These are phyloP conservation scores for Suillus spraguei DNA, from an alignment of 768 basidiomycete species.

Conservation along the genomic window DNA sequence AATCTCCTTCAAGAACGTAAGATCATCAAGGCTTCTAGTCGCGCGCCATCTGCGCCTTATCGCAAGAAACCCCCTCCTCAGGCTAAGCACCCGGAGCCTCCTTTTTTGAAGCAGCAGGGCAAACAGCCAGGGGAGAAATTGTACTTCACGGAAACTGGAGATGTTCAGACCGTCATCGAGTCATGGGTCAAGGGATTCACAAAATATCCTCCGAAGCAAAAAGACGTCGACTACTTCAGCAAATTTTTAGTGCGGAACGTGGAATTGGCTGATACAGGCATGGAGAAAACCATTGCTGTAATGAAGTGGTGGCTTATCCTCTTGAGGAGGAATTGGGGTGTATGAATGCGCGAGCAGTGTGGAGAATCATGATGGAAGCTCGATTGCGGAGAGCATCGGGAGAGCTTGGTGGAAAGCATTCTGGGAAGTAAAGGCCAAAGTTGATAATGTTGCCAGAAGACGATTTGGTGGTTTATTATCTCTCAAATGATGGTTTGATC, in stretches of 20 bases:
- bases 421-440: constrained; percentile 61
- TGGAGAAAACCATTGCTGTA: constrained; percentile 70
- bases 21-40: constrained; percentile 47
- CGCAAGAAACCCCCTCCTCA: constrained; percentile 55
- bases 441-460: constrained; percentile 65
- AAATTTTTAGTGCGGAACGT: constrained; percentile 73
- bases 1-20: constrained; percentile 44
- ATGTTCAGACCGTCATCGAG: constrained; percentile 73
- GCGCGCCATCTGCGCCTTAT: constrained; percentile 40
- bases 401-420: constrained; percentile 85
- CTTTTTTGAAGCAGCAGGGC: constrained; percentile 59
- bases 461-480: constrained; percentile 76
- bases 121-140: constrained; percentile 54
- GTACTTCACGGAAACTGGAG: constrained; percentile 63
- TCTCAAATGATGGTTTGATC: constrained; percentile 45
- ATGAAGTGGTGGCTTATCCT: constrained; percentile 85
- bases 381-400: constrained; percentile 49
- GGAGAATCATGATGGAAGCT: constrained; percentile 27
- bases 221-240: constrained; percentile 75
- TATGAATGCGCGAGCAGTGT: constrained; percentile 45
- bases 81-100: constrained; percentile 52
- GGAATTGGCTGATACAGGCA: constrained; percentile 64
- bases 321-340: constrained; percentile 60
- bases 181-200: constrained; percentile 72
- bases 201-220: constrained; percentile 63